phyloP scores from a whole-genome alignment of 2,329 filamentous ascomycete genomes.

The Xylaria arbuscula region DNA sequence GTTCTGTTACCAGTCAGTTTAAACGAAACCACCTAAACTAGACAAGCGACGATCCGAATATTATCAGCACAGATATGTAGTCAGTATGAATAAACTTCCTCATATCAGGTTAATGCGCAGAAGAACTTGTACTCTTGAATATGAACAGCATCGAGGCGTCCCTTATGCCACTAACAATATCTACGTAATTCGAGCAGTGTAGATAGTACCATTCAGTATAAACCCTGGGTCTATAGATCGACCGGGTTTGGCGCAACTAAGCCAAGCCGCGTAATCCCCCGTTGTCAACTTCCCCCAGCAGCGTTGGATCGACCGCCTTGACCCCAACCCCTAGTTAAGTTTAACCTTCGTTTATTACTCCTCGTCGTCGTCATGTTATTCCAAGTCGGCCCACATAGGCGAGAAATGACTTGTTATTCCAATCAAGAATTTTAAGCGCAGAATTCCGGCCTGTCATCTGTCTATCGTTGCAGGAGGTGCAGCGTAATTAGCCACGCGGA shows the following conservation, averaged over 20 bases:
- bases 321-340: conserved; percentile 7
- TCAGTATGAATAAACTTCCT: neutral
- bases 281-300: neutral
- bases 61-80: conserved; percentile 4
- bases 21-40: neutral
- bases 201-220: neutral
- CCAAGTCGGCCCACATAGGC: neutral
- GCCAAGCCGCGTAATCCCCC: conserved; percentile 25
- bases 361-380: conserved; percentile 13
- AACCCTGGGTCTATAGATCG: neutral
- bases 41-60: conserved; percentile 3
- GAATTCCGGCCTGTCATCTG: neutral
- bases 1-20: neutral
- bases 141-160: neutral
- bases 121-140: neutral
- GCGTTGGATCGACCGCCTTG: neutral
- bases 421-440: neutral
- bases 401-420: neutral
- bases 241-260: conserved; percentile 4
- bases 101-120: neutral
- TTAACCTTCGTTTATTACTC: conserved; percentile 14
- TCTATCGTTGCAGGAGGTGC: neutral
- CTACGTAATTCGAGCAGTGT: neutral
- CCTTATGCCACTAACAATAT: neutral
- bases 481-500: neutral